These are phyloP conservation scores for Colletotrichum musicola DNA, from an alignment of 2,329 filamentous ascomycete species.

Conservation along the genomic window DNA sequence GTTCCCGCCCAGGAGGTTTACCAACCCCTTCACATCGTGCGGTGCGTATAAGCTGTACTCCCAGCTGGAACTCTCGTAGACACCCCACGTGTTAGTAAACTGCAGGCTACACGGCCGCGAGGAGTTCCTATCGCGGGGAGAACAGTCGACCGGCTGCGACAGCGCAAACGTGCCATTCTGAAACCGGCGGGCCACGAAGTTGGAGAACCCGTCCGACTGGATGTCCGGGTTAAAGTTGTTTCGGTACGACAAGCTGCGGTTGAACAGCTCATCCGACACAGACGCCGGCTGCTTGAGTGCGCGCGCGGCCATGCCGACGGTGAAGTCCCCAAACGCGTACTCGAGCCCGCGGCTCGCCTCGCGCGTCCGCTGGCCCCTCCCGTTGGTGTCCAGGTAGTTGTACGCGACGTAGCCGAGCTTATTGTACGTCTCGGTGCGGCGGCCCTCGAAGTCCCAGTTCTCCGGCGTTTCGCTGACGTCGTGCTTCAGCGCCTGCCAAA, in stretches of 20 bases:
- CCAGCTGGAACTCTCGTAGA: conserved; percentile 25
- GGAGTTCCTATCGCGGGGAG: not conserved
- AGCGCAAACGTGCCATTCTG: conserved; percentile 1
- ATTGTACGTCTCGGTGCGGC: conserved; percentile 17
- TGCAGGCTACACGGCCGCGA: conserved; percentile 8
- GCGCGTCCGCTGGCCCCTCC: conserved; percentile 4
- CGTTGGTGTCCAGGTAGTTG: not conserved
- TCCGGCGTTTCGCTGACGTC: conserved; percentile 2
- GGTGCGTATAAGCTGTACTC: conserved; percentile 15
- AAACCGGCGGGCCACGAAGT: conserved; percentile 16
- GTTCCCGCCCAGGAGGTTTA: not conserved
- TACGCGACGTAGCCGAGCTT: conserved; percentile 16
- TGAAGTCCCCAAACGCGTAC: conserved; percentile 21
- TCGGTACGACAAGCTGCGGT: conserved; percentile 14
- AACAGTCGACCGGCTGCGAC: conserved; percentile 11
- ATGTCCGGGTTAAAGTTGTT: conserved; percentile 16
- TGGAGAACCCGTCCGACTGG: conserved; percentile 17
- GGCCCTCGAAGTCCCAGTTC: conserved; percentile 20
- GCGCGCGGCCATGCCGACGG: conserved; percentile 12
- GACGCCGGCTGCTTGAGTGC: not conserved
- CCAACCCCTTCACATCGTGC: not conserved
- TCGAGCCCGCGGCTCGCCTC: conserved; percentile 19
- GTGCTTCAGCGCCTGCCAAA: conserved; percentile 14
- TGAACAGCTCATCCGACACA: not conserved
- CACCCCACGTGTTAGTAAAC: conserved; percentile 7